Evolutionary conservation across 371 early-diverging fungal species (phyloP), one percentile per base, ranked within the genome.

Genomic region (Encephalitozoon intestinalis): DNA sequence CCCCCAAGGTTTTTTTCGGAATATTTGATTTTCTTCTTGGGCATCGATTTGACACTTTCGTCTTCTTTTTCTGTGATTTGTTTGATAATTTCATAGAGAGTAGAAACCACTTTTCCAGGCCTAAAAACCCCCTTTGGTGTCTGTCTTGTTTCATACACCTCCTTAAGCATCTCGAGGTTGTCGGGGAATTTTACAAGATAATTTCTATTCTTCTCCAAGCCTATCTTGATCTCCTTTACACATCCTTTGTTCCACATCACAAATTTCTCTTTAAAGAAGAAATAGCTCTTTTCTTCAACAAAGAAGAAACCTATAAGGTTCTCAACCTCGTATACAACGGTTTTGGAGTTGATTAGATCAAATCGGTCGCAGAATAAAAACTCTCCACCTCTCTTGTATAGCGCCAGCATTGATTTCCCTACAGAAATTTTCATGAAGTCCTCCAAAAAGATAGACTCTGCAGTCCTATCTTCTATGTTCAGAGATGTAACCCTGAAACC

Each of bases 331-430:
- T 58, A 58, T 21, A 34, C 37, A 15, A 58, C 37, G 0, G 34
- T 18, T 3, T 34, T 30, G 0, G 58, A 11, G 15, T 58, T 58
- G 30, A 58, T 58, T 15, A 58, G 58, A 18, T 58, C 58, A 34
- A 58, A 58, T 15, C 58, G 30, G 11, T 58, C 58, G 58, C 58
- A 58, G 18, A 58, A 58, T 18, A 58, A 34, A 34, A 58, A 58
- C n/a, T 58, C 58, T n/a, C 58, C 58, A 4, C 21, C 37, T 0
- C 34, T 34, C 6, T 58, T 58, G 28, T 58, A 58, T n/a, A 58
- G 12, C 5, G 21, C 58, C 6, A 58, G 4, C 37, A 34, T 30
- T 2, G 58, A n/a, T 7, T 58, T 34, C 1, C 58, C 58, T 5
- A 58, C 34, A 2, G 34, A 25, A 21, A 58, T 30, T 5, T 34